Conservation (phyloP, 2,329 filamentous ascomycete species). For the Ascosphaera acerosa region DNA sequence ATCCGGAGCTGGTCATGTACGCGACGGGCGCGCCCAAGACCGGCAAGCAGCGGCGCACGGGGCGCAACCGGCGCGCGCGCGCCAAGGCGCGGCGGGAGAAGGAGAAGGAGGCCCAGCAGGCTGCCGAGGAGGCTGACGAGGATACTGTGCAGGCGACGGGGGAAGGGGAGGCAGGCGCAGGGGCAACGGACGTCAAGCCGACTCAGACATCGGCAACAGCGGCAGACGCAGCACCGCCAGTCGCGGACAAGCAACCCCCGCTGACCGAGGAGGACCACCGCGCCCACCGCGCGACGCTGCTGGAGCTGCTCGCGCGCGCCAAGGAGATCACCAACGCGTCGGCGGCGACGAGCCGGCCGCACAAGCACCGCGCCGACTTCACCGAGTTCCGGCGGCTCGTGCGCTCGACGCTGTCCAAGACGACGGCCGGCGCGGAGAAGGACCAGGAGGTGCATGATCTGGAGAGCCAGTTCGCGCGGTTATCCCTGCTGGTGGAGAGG, state of each 20-base stretch:
- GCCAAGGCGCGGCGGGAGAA: constrained; percentile 7
- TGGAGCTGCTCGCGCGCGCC: constrained; percentile 29
- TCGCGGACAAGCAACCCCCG: too few relatives aligned
- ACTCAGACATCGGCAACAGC: too few relatives aligned
- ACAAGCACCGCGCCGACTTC: constrained; percentile 49
- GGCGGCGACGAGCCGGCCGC: constrained; percentile 28
- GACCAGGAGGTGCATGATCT: constrained; percentile 23
- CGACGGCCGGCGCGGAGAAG: constrained; percentile 21
- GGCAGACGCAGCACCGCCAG: too few relatives aligned
- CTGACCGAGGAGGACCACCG: too few relatives aligned
- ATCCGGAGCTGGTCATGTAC: constrained; percentile 64
- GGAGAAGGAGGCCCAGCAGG: constrained; percentile 10
- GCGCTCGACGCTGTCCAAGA: constrained; percentile 34
- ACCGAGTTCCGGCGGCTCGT: constrained; percentile 44
- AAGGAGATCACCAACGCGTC: constrained; percentile 32
- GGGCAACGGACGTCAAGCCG: constrained; percentile 4
- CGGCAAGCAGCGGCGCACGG: constrained; percentile 15
- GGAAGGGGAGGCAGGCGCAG: constrained; percentile 6
- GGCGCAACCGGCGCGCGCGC: constrained; percentile 10
- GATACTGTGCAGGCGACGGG: constrained; percentile 7
- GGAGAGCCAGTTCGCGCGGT: constrained; percentile 30
- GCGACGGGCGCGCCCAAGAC: constrained; percentile 57
- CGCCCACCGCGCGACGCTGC: constrained; percentile 23
- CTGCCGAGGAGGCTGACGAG: constrained; percentile 9
- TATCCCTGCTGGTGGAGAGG: constrained; percentile 9